Evolutionary conservation across 495 filamentous ascomycete genomes (phyloP), one percentile per base, ranked within the genome.

Genomic region (Penicillium silybi): DNA sequence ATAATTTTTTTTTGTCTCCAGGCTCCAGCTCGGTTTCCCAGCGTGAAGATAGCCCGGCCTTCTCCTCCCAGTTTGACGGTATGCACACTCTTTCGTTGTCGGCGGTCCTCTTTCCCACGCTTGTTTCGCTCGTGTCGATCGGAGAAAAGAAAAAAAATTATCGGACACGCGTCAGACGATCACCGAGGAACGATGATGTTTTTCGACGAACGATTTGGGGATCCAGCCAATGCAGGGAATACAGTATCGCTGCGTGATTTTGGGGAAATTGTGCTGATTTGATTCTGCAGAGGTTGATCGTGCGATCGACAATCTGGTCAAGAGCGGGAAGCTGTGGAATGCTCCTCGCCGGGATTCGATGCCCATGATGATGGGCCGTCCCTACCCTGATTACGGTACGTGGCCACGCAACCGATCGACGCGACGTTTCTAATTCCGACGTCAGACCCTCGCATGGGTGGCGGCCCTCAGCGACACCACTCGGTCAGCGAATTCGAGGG

Each of bases 61-160:
- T 97, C 67, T 76, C 81, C 51, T 84, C 88, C 57, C 92, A 97
- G 72, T 82, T 96, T 68, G 92, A 97, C 78, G 90, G 90, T 96
- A 88, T 61, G 74, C 43, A 58, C 29, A 56, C 35, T 27, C 54
- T 39, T 53, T 45, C 19, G 37, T 37, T 35, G 32, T 13, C 32
- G 38, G 7, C 39, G 15, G 19, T 43, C 22, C 38, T 35, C 26
- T 37, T 22, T 46, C 17, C 47, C 16, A 27, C 38, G 25, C 32
- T n/a, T 42, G 26, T 50, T 16, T 25, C 19, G 19, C 13, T 22
- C 25, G 4, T 16, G 41, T 23, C 20, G 41, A 8, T 13, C 41
- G 16, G 37, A 39, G 37, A 18, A 10, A 34, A 39, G 4, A 39
- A 39, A 18, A 16, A 39, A 39, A 18, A 16, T 18, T 39, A 39